phyloP scores from a whole-genome alignment of 2,329 filamentous ascomycete species.

The Fusarium lateritium region DNA sequence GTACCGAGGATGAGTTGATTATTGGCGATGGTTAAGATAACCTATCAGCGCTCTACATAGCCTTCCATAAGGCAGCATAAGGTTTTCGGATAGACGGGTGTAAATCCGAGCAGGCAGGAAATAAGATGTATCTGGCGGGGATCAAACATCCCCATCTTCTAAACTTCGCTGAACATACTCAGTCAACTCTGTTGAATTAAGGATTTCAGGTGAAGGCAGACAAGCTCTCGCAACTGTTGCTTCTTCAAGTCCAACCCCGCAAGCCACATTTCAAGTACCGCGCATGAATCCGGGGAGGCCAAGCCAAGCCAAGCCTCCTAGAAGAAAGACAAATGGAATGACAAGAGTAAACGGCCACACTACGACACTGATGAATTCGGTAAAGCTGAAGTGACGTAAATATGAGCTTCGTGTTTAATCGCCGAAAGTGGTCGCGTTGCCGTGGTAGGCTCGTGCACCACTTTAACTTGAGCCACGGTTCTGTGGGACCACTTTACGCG shows the following conservation, averaged over 20 bases:
- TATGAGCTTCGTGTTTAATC: not conserved
- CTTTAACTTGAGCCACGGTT: conserved; percentile 6
- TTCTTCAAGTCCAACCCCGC: conserved; percentile 3
- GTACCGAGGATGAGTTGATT: not conserved
- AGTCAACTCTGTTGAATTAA: not conserved
- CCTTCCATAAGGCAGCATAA: not conserved
- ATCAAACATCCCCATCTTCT: too few species aligned
- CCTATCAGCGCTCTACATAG: not conserved
- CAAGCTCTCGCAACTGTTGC: not conserved
- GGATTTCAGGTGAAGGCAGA: not conserved
- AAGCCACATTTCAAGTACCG: conserved; percentile 2
- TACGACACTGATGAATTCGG: conserved; percentile 8
- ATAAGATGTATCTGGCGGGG: not conserved
- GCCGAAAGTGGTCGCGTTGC: conserved; percentile 13
- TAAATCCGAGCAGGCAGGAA: conserved; percentile 4
- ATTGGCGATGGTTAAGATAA: not conserved
- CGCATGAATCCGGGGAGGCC: conserved; percentile 12
- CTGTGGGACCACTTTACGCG: conserved; percentile 28
- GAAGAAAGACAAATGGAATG: conserved; percentile 3
- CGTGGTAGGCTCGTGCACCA: conserved; percentile 11
- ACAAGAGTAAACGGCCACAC: not conserved
- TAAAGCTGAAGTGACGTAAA: conserved; percentile 24
- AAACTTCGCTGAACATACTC: too few species aligned
- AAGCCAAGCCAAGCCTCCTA: conserved; percentile 11
- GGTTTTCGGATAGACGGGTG: conserved; percentile 3